Evolutionary conservation across 1,139 yeast genomes (phyloP), one percentile per base, ranked within the genome.

Genomic region (Taphrina wiesneri): DNA sequence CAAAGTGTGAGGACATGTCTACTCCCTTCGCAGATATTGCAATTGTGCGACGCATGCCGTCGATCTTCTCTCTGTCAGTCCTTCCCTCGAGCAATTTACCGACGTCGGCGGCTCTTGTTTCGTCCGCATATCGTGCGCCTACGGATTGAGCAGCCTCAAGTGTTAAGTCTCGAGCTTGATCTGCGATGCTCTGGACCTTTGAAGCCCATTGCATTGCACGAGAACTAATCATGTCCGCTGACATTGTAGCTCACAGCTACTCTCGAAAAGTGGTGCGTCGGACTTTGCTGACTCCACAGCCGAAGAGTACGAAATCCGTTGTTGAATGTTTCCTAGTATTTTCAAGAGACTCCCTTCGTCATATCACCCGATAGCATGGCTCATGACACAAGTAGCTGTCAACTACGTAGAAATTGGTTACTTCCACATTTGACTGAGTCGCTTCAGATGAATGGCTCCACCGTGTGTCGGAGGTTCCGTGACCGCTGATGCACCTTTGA

Each of bases 1-100:
- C 90, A 76, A 92, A 91, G 74, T 83, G 88, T 63, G 82, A 83
- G 7, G 82, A 74, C 3, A 83, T 86, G 70, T 83, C 86, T 69
- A 82, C 85, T 9, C 90, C 92, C 13, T 51, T 47, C 25, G 67
- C 54, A 6, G 64, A 39, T 26, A 51, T n/a, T 2, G 56, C 57
- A 15, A 60, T 39, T 6, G 56, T 41, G 32, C 57, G 23, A 1
- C 57, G 49, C 64, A 60, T 60, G 34, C 64, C 64, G 36, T 60
- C 64, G 28, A 60, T 60, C 57, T 60, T 60, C 25, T 60, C 64
- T 23, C 64, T 51, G 39, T 60, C 64, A 5, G 49, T 51, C 25
- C 64, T 54, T 13, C 57, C 64, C 17, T 60, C 64, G 23, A 60
- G 57, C 2, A 53, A 45, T 26, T 60, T 60, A 19, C 25, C 43